Evolutionary conservation across 805 yeast genomes (phyloP).

Genomic region (Lachancea fermentati): DNA sequence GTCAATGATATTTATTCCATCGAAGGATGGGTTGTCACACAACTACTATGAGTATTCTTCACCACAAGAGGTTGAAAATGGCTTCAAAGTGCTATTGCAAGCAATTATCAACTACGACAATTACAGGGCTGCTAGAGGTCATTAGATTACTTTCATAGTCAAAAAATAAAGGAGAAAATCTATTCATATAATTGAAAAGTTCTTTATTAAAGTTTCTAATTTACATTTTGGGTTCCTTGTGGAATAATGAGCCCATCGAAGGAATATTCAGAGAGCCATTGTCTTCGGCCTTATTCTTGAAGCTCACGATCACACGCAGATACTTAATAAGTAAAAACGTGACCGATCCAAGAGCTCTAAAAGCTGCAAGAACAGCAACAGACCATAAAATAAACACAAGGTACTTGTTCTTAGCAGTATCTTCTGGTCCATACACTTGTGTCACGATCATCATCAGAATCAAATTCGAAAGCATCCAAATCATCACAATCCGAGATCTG

Average conservation of each 20-base stretch:
- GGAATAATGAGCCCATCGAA: slow-evolving; percentile 8
- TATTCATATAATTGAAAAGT: too few relatives aligned
- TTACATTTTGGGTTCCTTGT: slow-evolving; percentile 6
- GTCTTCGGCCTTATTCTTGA: slow-evolving; percentile 36
- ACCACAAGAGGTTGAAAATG: slow-evolving; percentile 59
- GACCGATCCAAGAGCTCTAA: slow-evolving; percentile 79
- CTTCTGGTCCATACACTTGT: slow-evolving; percentile 69
- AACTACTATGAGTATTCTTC: slow-evolving; percentile 61
- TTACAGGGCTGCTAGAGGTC: slow-evolving; percentile 18
- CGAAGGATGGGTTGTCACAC: slow-evolving; percentile 61
- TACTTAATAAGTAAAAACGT: slow-evolving; percentile 50
- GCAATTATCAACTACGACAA: slow-evolving; percentile 41
- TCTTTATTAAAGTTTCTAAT: slow-evolving; percentile 2
- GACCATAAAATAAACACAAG: slow-evolving; percentile 85
- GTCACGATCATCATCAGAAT: slow-evolving; percentile 81
- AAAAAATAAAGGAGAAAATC: too few relatives aligned
- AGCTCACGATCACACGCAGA: slow-evolving; percentile 36
- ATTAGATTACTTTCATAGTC: too few relatives aligned
- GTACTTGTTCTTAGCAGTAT: slow-evolving; percentile 65
- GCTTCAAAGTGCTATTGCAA: slow-evolving; percentile 51
- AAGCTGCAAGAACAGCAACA: slow-evolving; percentile 75
- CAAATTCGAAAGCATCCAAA: slow-evolving; percentile 86
- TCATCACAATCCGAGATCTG: slow-evolving; percentile 88
- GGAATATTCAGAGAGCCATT: slow-evolving; percentile 26
- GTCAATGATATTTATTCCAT: slow-evolving; percentile 69